Base-by-base conservation (phyloP, 495 filamentous ascomycete genomes). In the Lentithecium fluviatile region DNA sequence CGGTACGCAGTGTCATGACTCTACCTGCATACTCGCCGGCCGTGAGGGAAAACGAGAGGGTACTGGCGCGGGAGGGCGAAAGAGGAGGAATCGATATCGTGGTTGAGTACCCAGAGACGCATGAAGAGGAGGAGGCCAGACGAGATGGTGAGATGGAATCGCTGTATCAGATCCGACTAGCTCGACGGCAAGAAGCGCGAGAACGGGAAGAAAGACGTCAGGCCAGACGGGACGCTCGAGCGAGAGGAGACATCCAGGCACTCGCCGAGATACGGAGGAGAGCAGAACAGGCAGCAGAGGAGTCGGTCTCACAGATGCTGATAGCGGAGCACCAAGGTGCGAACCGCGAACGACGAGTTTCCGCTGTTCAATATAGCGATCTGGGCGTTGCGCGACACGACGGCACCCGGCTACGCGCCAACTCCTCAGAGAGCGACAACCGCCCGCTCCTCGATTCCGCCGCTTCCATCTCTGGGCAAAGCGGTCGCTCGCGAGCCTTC, bases 131-230 rank as follows among this genome's bases (percentile, higher is more conserved):
- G 66, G 94, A 98, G 68, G 73, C 71, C 1, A 77, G 91, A 36
- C 80, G 94, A n/a, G 92, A 97, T 56, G 84, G 88, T 32, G 88
- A 97, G 68, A 97, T 97, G 94, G 88, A 92, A 45, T 80, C 88
- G 7, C 72, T 97, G 23, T 98, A 95, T 74, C 89, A 95, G 69
- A 89, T 97, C 45, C 89, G 94, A 23, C 72, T 88, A 2, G 84
- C 89, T 17, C 83, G 94, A 45, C 84, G 92, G 34, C 78, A 80
- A 40, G 88, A 96, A 71, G 78, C 83, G 32, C 83, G 83, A 6
- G 91, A 91, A 50, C 84, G 91, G 6, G 89, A 96, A 55, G 82
- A 87, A 54, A 80, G 89, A 29, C 77, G 87, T 37, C 80, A 81
- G 51, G 73, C 82, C 60, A 74, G 87, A 38, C 77, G 82, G 47